Evolutionary conservation across 805 yeast species (phyloP).

Genomic region (Saturnispora sanitii): DNA sequence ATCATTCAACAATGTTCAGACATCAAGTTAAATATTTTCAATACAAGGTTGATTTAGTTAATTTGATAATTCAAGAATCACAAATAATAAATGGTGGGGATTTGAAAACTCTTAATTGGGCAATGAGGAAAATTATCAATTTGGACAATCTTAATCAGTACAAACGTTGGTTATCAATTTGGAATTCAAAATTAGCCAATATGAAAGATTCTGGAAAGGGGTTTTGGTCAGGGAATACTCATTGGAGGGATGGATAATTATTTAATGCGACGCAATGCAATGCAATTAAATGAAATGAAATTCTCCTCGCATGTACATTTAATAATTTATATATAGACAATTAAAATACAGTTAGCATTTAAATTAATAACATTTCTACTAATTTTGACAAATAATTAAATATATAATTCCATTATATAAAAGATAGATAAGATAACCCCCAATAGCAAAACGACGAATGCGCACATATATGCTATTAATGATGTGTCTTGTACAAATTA

Average conservation of each 20-base stretch:
- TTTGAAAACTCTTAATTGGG: slow-evolving; percentile 19
- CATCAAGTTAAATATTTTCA: slow-evolving; percentile 12
- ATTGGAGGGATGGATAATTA: no score
- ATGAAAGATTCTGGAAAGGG: slow-evolving; percentile 19
- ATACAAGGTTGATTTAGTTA: slow-evolving; percentile 15
- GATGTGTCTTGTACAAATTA: slow-evolving; percentile 28
- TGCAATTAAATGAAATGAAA: no score
- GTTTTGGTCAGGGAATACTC: slow-evolving; percentile 16
- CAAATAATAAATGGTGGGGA: slow-evolving; percentile 15
- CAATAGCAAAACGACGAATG: no score
- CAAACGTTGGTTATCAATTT: slow-evolving; percentile 12
- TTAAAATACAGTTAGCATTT: no score
- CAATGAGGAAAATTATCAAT: slow-evolving; percentile 17
- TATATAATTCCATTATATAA: no score
- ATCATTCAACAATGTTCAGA: slow-evolving; percentile 13
- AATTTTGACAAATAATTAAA: no score
- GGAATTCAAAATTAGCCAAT: slow-evolving; percentile 16
- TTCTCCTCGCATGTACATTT: no score
- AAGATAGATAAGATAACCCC: no score
- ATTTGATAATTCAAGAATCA: slow-evolving; percentile 18
- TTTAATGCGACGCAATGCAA: no score
- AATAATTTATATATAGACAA: no score
- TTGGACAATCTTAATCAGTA: slow-evolving; percentile 9
- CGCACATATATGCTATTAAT: no score
- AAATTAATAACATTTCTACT: no score